phyloP scores from a whole-genome alignment of 23 red algal species.

The Porphyridium purpureum region DNA sequence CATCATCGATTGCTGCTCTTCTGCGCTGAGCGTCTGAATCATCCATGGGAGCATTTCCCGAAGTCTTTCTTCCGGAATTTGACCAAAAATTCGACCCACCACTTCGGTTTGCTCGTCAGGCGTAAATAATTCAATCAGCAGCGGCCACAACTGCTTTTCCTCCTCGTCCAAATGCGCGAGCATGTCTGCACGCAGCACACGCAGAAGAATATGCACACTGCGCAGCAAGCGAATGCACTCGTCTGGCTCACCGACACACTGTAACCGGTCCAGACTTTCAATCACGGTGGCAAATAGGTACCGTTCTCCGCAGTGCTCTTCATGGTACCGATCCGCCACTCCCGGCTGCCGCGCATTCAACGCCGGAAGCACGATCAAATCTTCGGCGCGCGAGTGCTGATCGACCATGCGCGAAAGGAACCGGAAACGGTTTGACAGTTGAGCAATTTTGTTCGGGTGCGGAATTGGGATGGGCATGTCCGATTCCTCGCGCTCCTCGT shows the following conservation, averaged over 20 bases:
- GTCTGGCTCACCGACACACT: slow-evolving; percentile 35
- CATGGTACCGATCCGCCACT: slow-evolving; percentile 55
- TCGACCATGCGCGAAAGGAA: slow-evolving; percentile 84
- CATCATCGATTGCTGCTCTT: slow-evolving; percentile 76
- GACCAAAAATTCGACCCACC: slow-evolving; percentile 55
- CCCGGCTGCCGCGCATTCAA: slow-evolving; percentile 60
- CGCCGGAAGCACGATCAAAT: slow-evolving; percentile 60
- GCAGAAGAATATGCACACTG: slow-evolving; percentile 26
- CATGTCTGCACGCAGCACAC: slow-evolving; percentile 73
- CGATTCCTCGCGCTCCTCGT: no score
- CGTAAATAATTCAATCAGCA: slow-evolving; percentile 66
- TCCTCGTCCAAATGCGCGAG: slow-evolving; percentile 64
- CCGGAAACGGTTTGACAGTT: slow-evolving; percentile 34
- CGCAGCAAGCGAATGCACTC: slow-evolving; percentile 30
- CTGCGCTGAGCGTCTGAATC: slow-evolving; percentile 42
- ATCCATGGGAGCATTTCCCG: slow-evolving; percentile 91
- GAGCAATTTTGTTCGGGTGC: slow-evolving; percentile 49
- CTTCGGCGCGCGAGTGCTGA: slow-evolving; percentile 88
- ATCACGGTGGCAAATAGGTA: slow-evolving; percentile 41
- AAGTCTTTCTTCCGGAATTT: slow-evolving; percentile 55
- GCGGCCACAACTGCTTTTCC: slow-evolving; percentile 70
- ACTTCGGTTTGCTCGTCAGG: slow-evolving; percentile 72
- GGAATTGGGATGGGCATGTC: slow-evolving; percentile 15
- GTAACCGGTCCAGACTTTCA: slow-evolving; percentile 28
- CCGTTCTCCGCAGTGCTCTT: slow-evolving; percentile 72